These are phyloP conservation scores for Cutaneotrichosporon sp. DNA, from an alignment of 1,284 basidiomycete genomes.

Conservation along the genomic window DNA sequence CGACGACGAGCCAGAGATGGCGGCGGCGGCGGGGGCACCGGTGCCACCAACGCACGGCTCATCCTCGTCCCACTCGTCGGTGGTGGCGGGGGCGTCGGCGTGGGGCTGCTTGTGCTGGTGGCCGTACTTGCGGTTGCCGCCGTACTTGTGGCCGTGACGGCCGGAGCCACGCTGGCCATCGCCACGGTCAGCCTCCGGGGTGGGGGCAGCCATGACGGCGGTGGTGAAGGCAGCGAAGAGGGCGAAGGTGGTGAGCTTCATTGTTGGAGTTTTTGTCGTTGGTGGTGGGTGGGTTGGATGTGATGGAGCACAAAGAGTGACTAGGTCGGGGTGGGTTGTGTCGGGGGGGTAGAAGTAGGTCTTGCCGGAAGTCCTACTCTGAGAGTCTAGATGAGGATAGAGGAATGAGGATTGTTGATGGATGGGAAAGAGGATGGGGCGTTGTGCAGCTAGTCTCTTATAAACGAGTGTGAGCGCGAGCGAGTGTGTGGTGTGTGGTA, in stretches of 20 bases:
- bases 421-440: background rate
- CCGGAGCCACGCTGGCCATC: constrained; percentile 2
- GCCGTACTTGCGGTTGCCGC: background rate
- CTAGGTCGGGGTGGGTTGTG: too few species aligned
- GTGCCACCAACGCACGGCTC: background rate
- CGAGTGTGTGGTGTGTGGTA: background rate
- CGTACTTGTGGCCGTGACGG: constrained; percentile 11
- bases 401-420: background rate
- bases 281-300: background rate
- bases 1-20: background rate
- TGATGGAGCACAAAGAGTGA: background rate
- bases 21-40: background rate
- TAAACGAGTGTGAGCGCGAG: background rate
- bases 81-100: background rate
- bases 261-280: background rate
- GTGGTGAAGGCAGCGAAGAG: background rate
- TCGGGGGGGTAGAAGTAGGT: too few species aligned
- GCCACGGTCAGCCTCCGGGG: constrained; percentile 6
- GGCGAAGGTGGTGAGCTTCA: constrained; percentile 4
- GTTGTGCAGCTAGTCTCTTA: background rate
- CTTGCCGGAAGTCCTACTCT: too few species aligned
- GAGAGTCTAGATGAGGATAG: background rate
- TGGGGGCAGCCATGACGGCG: background rate
- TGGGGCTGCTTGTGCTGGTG: constrained; percentile 4
- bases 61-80: constrained; percentile 6